A percentile compares a stretch with the other conserved stretches of the same genome.
phyloP scores from a whole-genome alignment of 176 grass and related monocot genomes.

The Pontederia crassipes region DNA sequence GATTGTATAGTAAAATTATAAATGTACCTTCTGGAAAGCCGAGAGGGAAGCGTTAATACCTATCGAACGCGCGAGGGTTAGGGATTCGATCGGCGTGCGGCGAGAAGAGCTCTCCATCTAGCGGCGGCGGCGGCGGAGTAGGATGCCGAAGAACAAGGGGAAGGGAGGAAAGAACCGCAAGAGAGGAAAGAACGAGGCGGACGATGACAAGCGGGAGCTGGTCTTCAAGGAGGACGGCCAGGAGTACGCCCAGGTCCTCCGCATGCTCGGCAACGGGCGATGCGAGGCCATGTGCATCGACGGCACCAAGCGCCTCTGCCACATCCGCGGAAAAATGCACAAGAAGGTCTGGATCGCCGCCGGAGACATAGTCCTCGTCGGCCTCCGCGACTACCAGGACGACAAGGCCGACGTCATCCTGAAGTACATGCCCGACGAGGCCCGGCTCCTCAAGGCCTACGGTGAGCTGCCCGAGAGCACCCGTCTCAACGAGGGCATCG shows the following conservation, averaged over 20 bases:
- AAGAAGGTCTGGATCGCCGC: slow-evolving; percentile 21
- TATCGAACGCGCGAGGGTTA: slow-evolving; percentile 1
- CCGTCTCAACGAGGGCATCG: slow-evolving; percentile 14
- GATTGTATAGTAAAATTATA: too few relatives aligned
- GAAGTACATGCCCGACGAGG: slow-evolving; percentile 16
- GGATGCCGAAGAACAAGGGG: slow-evolving; percentile 24
- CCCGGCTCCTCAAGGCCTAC: slow-evolving; percentile 14
- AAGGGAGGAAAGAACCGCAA: slow-evolving; percentile 22
- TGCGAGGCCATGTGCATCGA: slow-evolving; percentile 21
- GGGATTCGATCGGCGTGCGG: neutral
- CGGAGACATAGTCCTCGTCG: slow-evolving; percentile 16
- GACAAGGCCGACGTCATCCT: slow-evolving; percentile 22
- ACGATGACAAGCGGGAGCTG: slow-evolving; percentile 19
- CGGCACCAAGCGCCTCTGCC: slow-evolving; percentile 18
- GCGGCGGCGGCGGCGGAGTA: neutral
- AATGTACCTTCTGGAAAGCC: neutral
- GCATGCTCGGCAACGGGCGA: slow-evolving; percentile 21
- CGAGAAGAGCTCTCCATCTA: too few relatives aligned
- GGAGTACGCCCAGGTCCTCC: slow-evolving; percentile 21
- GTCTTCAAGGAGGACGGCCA: slow-evolving; percentile 20
- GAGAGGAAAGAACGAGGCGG: slow-evolving; percentile 20
- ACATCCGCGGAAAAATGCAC: slow-evolving; percentile 20
- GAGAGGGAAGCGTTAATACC: neutral
- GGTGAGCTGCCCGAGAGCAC: slow-evolving; percentile 6
- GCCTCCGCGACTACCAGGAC: slow-evolving; percentile 22